Conservation (phyloP, 1,139 yeast genomes). For the Yamadazyma atmosphaerica region DNA sequence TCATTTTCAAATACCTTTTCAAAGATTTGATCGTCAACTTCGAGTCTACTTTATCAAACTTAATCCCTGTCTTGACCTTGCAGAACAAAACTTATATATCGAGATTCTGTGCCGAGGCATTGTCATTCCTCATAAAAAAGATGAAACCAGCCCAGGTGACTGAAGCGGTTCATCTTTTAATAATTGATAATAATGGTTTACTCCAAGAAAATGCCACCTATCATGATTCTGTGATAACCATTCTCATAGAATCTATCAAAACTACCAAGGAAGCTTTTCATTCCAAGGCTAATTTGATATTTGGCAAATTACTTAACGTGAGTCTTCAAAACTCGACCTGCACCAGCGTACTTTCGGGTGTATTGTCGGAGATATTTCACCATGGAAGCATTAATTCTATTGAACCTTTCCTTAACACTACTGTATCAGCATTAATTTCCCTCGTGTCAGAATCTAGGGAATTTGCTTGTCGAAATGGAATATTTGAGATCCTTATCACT, state of each 20-base stretch:
- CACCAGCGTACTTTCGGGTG: slow-evolving; percentile 51
- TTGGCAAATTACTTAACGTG: slow-evolving; percentile 43
- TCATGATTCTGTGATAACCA: slow-evolving; percentile 55
- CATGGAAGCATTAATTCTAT: slow-evolving; percentile 63
- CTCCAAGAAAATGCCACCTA: slow-evolving; percentile 41
- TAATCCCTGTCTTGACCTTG: slow-evolving; percentile 63
- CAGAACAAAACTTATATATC: slow-evolving; percentile 63
- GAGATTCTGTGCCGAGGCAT: slow-evolving; percentile 87
- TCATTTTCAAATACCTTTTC: slow-evolving; percentile 83
- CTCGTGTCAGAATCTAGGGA: background rate
- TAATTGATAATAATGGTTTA: slow-evolving; percentile 42
- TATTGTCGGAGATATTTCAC: slow-evolving; percentile 58
- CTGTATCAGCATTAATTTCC: slow-evolving; percentile 9
- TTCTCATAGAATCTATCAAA: slow-evolving; percentile 74
- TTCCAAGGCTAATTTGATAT: slow-evolving; percentile 59
- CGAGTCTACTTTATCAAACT: slow-evolving; percentile 62
- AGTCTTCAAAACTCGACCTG: slow-evolving; percentile 23
- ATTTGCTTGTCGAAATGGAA: slow-evolving; percentile 11
- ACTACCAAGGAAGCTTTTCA: slow-evolving; percentile 74
- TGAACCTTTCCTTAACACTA: slow-evolving; percentile 34
- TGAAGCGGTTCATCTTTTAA: slow-evolving; percentile 49
- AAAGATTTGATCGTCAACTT: slow-evolving; percentile 62
- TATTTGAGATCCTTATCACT: slow-evolving; percentile 37
- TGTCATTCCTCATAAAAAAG: slow-evolving; percentile 80
- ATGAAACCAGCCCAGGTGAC: slow-evolving; percentile 51